Conservation (phyloP, 169 alveolate species). For the Eimeria praecox region DNA sequence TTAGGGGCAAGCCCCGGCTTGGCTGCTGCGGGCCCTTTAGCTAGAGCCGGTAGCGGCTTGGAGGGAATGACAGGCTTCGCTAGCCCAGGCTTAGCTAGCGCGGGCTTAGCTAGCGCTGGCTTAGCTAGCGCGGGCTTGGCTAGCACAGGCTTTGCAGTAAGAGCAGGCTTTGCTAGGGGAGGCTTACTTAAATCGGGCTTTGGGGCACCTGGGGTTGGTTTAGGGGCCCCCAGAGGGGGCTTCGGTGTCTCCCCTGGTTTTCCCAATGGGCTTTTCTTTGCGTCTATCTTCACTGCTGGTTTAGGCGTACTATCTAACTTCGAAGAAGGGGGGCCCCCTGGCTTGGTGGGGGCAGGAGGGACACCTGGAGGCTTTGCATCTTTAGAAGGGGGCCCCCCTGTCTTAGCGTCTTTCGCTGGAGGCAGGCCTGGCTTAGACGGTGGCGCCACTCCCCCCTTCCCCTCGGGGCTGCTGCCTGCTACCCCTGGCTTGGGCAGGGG, state of each 20-base stretch:
- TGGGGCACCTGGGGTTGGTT: background rate
- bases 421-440: background rate
- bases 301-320: background rate
- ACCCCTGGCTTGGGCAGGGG: background rate
- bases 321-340: background rate
- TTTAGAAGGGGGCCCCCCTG: background rate
- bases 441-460: background rate
- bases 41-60: background rate
- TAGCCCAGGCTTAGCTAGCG: constrained; percentile 22
- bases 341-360: constrained; percentile 16
- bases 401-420: background rate
- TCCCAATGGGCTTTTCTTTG: background rate
- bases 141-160: constrained; percentile 8
- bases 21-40: constrained; percentile 14
- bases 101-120: constrained; percentile 18
- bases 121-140: constrained; percentile 39
- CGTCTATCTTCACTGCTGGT: background rate
- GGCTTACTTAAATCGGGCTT: constrained; percentile 32
- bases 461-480: background rate
- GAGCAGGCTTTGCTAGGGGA: constrained; percentile 3
- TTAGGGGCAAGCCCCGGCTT: constrained; percentile 14
- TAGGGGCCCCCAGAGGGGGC: background rate
- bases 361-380: background rate
- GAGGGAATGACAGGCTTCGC: constrained; percentile 35
- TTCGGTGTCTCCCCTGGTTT: background rate